Base-by-base conservation (phyloP, 148 eudicot species). In the Rhododendron ferrugineum region DNA sequence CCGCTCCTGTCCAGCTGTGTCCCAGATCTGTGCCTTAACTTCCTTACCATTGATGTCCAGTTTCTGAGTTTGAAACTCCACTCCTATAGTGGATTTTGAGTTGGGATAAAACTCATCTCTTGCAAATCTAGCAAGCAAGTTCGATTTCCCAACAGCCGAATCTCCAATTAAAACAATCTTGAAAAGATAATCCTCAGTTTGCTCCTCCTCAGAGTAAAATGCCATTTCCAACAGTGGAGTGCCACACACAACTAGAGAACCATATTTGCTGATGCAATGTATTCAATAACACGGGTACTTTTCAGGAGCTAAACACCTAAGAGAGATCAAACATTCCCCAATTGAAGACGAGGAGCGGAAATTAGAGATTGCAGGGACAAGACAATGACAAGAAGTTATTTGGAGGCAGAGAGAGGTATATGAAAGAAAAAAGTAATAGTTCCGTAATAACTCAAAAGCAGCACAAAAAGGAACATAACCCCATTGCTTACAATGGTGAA, bases 11-110 rank as follows among this genome's bases (percentile, higher is more conserved):
- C 99, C 99, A 36, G 98, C 99, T 75, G 97, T 96, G 88, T 96
- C 99, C 99, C 99, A 96, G 23, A 96, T 96, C 89, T 96, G 99
- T 50, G 99, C 99, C 89, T 96, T 96, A 81, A 96, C 87, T 89
- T 96, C 98, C 87, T 95, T 96, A 50, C 99, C 99, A 34, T 96
- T 91, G 23, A 95, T 93, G 83, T 90, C 90, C 90, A 96, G 89
- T 86, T 93, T 96, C 81, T 96, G 99, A 9, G 99, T 96, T 91
- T 96, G 99, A 86, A 96, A 96, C 86, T 96, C 99, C 83, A 96
- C 98, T 78, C 99, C 99, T 73, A 96, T 96, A 10, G 99, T 94
- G 64, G 99, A 96, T 86, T 94, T 96, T 40, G 98, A 96, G 86
- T 92, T 96, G 18, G 98, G 93, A 81, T 93, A 93, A 83, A 94